Conservation (phyloP, 352 stramenopile genomes). For the Stramenopiles sp. region DNA sequence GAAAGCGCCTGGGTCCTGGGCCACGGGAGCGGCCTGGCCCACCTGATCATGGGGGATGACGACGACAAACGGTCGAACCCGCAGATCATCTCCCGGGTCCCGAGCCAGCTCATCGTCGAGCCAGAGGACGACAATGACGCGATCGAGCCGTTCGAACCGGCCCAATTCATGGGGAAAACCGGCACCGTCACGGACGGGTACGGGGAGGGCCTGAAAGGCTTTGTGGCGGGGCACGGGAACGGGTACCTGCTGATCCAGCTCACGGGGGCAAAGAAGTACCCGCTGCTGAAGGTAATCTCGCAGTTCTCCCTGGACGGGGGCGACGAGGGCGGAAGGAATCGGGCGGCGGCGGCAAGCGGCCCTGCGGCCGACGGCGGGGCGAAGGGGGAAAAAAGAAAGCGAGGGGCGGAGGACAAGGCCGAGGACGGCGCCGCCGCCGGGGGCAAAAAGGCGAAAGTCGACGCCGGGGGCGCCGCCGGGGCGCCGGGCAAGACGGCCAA, state of each 20-base stretch:
- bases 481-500: neutral
- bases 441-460: neutral
- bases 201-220: neutral
- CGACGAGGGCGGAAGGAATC: neutral
- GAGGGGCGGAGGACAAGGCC: no score
- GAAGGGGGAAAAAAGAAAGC: neutral
- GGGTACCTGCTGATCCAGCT: neutral
- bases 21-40: neutral
- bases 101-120: neutral
- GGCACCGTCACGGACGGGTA: neutral
- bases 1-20: neutral
- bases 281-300: neutral
- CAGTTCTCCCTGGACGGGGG: neutral
- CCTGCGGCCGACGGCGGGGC: neutral
- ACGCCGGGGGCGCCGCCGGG: neutral
- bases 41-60: neutral
- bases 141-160: conserved; percentile 3
- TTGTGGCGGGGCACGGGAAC: neutral
- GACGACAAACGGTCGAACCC: neutral
- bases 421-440: neutral
- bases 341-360: neutral
- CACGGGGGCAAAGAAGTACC: neutral
- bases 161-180: neutral
- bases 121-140: neutral
- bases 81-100: neutral